Percentiles rank a stretch among this genome's conserved stretches.
Conservation (phyloP, 1,139 yeast species). For the Kluyveromyces sp. region DNA sequence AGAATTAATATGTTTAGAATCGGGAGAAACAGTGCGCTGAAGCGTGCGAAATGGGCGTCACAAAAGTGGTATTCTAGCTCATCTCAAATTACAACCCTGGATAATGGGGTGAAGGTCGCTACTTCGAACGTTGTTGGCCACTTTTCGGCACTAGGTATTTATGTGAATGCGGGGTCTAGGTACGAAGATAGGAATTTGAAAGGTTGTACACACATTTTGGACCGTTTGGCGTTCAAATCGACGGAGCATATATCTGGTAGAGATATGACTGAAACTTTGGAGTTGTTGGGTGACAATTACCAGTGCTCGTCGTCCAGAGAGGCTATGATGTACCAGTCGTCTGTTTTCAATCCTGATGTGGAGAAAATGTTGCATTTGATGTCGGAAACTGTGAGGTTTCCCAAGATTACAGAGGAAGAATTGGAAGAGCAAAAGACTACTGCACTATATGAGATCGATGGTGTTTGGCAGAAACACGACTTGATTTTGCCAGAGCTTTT, state of each 20-base stretch:
- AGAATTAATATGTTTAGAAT: background rate
- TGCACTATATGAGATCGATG: constrained; percentile 75
- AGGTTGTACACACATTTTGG: constrained; percentile 80
- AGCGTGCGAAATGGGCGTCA: constrained; percentile 11
- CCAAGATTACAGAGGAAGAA: constrained; percentile 62
- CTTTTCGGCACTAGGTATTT: constrained; percentile 84
- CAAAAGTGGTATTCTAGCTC: constrained; percentile 9
- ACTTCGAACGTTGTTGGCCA: constrained; percentile 87
- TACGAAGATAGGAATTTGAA: constrained; percentile 49
- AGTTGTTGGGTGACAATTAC: constrained; percentile 84
- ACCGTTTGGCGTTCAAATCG: constrained; percentile 80
- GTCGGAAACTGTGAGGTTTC: constrained; percentile 72
- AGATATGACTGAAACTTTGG: constrained; percentile 69
- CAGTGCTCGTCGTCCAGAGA: constrained; percentile 93
- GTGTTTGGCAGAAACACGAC: constrained; percentile 80
- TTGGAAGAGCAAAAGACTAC: constrained; percentile 65
- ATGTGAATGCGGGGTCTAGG: constrained; percentile 85
- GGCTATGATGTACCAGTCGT: constrained; percentile 86
- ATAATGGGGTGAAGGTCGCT: constrained; percentile 76
- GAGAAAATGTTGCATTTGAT: constrained; percentile 72
- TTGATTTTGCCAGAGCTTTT: constrained; percentile 77
- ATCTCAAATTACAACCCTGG: constrained; percentile 41
- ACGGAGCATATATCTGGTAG: constrained; percentile 55
- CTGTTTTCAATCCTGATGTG: constrained; percentile 84
- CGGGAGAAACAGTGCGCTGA: background rate